A percentile compares a stretch with the other conserved stretches of the same genome.
These are phyloP conservation scores for Withania somnifera DNA, from an alignment of 305 asterid species.

Conservation along the genomic window DNA sequence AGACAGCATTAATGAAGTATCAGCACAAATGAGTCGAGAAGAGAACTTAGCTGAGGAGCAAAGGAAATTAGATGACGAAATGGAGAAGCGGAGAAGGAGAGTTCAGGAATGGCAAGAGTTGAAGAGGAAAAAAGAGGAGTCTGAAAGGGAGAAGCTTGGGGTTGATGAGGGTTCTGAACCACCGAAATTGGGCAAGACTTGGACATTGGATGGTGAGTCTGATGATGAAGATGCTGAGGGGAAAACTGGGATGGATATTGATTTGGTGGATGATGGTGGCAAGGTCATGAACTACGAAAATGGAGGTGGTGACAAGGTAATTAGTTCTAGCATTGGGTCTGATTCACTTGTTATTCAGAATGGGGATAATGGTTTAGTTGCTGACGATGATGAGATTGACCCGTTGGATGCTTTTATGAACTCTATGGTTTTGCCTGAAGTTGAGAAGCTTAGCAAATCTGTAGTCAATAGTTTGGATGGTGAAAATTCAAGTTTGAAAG, in stretches of 20 bases:
- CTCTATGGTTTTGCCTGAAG: constrained; percentile 87
- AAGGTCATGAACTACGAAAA: constrained; percentile 18
- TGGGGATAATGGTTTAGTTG: constrained; percentile 26
- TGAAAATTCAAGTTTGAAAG: constrained; percentile 27
- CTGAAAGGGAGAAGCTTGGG: constrained; percentile 68
- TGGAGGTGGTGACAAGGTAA: constrained; percentile 29
- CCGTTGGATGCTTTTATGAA: constrained; percentile 94
- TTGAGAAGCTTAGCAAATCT: constrained; percentile 49
- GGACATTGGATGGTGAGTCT: constrained; percentile 95
- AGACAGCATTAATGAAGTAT: constrained; percentile 29
- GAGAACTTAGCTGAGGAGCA: constrained; percentile 87
- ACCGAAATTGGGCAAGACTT: constrained; percentile 64
- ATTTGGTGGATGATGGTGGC: constrained; percentile 30
- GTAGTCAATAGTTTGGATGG: constrained; percentile 21
- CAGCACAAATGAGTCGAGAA: constrained; percentile 35
- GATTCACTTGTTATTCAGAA: constrained; percentile 25
- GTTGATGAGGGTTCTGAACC: constrained; percentile 35
- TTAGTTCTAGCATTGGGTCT: constrained; percentile 13
- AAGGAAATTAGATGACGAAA: constrained; percentile 77
- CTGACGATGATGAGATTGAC: constrained; percentile 76
- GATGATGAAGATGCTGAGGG: constrained; percentile 88
- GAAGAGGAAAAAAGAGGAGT: constrained; percentile 65
- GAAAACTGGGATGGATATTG: constrained; percentile 33
- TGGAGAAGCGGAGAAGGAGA: constrained; percentile 86
- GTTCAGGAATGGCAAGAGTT: constrained; percentile 98